These are phyloP conservation scores for Mimosa bimucronata DNA, from an alignment of 306 rosid genomes.

Conservation along the genomic window DNA sequence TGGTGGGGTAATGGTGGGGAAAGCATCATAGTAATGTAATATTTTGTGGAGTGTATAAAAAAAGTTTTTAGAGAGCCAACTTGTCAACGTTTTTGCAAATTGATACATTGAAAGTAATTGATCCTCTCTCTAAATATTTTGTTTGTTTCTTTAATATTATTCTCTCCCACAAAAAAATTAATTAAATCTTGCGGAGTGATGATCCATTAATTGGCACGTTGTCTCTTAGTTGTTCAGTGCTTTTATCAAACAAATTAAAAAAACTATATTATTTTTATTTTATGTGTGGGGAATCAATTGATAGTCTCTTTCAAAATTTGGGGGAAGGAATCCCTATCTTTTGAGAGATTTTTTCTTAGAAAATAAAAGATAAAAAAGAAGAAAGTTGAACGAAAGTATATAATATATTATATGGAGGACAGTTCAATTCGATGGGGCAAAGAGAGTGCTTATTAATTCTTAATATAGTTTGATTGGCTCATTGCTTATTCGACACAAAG, in stretches of 20 bases:
- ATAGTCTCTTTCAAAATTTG: not conserved
- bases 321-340: not conserved
- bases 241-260: not conserved
- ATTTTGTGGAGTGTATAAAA: not conserved
- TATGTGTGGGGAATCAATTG: not conserved
- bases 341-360: not conserved
- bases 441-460: too few species aligned
- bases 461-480: not conserved
- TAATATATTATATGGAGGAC: not conserved
- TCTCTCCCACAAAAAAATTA: not conserved
- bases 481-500: too few species aligned
- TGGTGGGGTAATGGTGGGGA: not conserved
- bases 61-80: not conserved
- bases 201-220: not conserved
- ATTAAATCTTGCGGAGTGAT: not conserved
- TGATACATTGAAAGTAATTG: not conserved
- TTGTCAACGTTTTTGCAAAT: not conserved
- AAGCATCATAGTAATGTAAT: not conserved
- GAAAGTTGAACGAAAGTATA: not conserved
- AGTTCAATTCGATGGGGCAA: too few species aligned
- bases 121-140: not conserved
- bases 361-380: not conserved
- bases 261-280: not conserved
- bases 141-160: conserved; percentile 11
- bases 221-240: not conserved